Evolutionary conservation across 768 basidiomycete genomes (phyloP).

Genomic region (Amanita rubescens): DNA sequence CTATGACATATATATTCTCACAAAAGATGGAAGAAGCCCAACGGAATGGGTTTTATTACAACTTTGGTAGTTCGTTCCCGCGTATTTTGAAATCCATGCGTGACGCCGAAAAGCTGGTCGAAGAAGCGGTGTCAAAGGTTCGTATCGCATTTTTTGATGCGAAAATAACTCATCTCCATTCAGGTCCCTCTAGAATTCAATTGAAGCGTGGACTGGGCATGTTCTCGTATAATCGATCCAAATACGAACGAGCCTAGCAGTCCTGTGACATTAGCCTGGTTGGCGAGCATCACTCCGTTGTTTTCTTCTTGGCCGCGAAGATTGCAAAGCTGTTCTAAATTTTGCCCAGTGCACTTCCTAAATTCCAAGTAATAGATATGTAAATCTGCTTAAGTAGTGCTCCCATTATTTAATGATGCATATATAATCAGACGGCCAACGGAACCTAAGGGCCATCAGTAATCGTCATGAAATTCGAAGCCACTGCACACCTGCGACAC

Average conservation of each 20-base stretch:
- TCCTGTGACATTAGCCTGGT: too few relatives aligned
- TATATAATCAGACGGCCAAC: neutral
- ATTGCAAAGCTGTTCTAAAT: too few relatives aligned
- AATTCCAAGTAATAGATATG: too few relatives aligned
- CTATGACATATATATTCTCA: neutral
- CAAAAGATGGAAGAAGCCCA: neutral
- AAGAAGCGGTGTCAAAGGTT: neutral
- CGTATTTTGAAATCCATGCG: neutral
- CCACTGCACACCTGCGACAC: neutral
- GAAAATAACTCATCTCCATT: neutral
- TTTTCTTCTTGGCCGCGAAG: too few relatives aligned
- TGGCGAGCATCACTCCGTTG: too few relatives aligned
- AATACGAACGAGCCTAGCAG: too few relatives aligned
- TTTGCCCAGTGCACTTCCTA: too few relatives aligned
- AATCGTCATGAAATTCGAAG: too few relatives aligned
- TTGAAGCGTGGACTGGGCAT: too few relatives aligned
- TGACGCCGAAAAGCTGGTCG: neutral
- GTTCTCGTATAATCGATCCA: too few relatives aligned
- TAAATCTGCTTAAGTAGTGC: too few relatives aligned
- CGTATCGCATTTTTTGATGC: neutral
- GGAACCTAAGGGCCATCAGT: neutral
- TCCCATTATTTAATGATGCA: too few relatives aligned
- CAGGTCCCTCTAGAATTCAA: neutral
- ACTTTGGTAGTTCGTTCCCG: neutral
- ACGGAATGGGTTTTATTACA: neutral